A percentile compares a stretch with the other conserved stretches of the same genome.
Conservation (phyloP, 2,329 filamentous ascomycete species). For the Trichophyton rubrum region DNA sequence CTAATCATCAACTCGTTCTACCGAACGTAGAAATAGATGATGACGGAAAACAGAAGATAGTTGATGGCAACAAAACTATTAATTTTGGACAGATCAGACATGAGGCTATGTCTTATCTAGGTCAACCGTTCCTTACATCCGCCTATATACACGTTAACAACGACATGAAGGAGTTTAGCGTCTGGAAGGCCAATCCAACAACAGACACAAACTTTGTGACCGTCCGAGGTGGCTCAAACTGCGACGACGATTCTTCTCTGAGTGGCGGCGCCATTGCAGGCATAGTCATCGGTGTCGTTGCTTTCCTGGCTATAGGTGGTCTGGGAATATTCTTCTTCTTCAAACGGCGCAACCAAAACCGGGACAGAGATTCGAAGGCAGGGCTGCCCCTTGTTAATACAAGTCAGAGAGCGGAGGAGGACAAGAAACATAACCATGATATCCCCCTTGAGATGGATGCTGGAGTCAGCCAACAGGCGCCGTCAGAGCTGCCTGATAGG, state of each 20-base stretch:
- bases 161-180: slow-evolving; percentile 14
- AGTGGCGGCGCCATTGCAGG: slow-evolving; percentile 7
- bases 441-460: neutral
- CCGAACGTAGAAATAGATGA: slow-evolving; percentile 18
- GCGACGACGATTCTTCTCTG: neutral
- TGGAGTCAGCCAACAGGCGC: neutral
- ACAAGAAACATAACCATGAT: neutral
- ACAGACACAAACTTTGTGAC: slow-evolving; percentile 15
- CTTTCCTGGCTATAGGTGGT: neutral
- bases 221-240: neutral
- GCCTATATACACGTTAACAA: slow-evolving; percentile 24
- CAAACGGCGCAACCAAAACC: neutral
- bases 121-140: slow-evolving; percentile 21
- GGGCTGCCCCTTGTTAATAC: neutral
- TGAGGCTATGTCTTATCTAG: slow-evolving; percentile 13
- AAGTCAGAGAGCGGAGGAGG: neutral
- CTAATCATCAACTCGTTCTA: slow-evolving; percentile 23
- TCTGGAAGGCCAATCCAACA: slow-evolving; percentile 15
- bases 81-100: neutral
- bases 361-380: neutral
- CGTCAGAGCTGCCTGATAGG: neutral
- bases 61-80: neutral
- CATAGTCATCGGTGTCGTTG: slow-evolving; percentile 7
- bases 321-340: neutral
- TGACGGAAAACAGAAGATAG: slow-evolving; percentile 4